Evolutionary conservation across 2,329 filamentous ascomycete species (phyloP).

Genomic region (Monilinia laxa): DNA sequence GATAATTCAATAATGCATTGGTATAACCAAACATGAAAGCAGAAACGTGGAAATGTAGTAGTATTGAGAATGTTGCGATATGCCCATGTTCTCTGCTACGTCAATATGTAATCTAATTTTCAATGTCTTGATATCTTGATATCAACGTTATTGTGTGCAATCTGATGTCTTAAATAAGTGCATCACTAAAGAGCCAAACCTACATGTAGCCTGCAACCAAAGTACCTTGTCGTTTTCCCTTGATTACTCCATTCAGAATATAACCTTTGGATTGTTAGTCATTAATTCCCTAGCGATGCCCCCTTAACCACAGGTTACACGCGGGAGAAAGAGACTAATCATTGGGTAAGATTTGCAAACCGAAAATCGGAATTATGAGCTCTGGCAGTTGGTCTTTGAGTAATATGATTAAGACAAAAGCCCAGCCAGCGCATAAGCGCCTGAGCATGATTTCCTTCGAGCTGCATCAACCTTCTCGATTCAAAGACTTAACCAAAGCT

Average conservation of each 20-base stretch:
- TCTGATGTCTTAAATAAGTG: background rate
- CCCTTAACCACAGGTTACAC: slow-evolving; percentile 16
- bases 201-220: background rate
- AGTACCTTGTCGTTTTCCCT: background rate
- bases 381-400: background rate
- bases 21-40: background rate
- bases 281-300: slow-evolving; percentile 6
- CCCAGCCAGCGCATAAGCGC: background rate
- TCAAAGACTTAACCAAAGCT: slow-evolving; percentile 28
- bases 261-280: background rate
- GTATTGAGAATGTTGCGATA: background rate
- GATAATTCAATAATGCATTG: background rate
- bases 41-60: background rate
- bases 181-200: background rate
- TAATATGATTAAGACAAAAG: background rate
- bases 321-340: background rate
- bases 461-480: slow-evolving; percentile 21
- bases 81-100: background rate
- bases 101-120: background rate
- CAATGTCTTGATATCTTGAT: background rate
- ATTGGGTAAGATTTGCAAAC: background rate
- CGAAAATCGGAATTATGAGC: background rate
- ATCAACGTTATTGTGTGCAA: background rate
- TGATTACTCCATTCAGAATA: background rate
- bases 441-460: slow-evolving; percentile 28